Evolutionary conservation across 1,284 basidiomycete species (phyloP).

Genomic region (Xerocomus amazonicus): DNA sequence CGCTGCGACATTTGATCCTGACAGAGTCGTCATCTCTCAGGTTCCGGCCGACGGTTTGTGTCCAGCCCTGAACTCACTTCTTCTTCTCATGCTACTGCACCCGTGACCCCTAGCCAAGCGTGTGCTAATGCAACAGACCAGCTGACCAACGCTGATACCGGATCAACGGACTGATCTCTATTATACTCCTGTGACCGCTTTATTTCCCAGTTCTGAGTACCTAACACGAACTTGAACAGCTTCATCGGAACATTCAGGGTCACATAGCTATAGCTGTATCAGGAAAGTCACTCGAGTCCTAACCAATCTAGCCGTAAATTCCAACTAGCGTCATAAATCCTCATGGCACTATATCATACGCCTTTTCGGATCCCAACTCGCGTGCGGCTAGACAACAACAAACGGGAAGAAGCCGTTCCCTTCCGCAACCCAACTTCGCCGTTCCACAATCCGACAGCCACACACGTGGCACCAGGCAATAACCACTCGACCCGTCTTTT

Average conservation of each 20-base stretch:
- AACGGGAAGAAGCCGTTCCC: no score
- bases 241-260: not conserved
- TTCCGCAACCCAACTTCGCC: no score
- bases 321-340: no score
- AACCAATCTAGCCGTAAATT: no score
- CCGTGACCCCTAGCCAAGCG: not conserved
- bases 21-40: not conserved
- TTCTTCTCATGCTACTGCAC: not conserved
- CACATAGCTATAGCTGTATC: not conserved
- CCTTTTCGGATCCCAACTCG: no score
- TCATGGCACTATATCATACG: no score
- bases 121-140: not conserved
- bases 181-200: not conserved
- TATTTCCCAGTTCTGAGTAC: not conserved
- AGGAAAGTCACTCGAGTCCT: not conserved
- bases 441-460: no score
- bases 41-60: not conserved
- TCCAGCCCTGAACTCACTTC: not conserved
- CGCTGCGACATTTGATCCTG: not conserved
- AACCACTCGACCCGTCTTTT: not conserved
- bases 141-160: not conserved
- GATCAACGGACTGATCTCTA: not conserved
- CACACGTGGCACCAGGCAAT: not conserved
- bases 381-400: no score
- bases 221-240: not conserved